Base-by-base conservation (phyloP, 2,329 filamentous ascomycete species). In the Rhexocercosporidium sp. region DNA sequence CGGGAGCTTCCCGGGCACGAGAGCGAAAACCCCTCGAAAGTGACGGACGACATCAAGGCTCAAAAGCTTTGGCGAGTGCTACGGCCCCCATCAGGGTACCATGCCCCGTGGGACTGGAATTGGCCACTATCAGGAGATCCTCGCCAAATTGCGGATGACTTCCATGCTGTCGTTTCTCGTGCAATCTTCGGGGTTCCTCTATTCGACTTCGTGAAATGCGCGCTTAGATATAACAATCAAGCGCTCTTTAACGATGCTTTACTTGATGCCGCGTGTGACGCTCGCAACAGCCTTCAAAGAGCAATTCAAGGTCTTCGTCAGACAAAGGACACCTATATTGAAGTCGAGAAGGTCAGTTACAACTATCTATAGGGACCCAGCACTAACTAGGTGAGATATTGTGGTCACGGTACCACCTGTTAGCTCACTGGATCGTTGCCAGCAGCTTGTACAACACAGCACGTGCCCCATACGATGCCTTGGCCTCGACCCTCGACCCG, bases 141-240 rank as follows among this genome's bases (percentile, higher is more conserved):
- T n/a, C n/a, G n/a, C n/a, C n/a, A n/a, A n/a, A n/a, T n/a, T n/a
- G n/a, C n/a, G n/a, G n/a, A n/a, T n/a, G n/a, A n/a, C n/a, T n/a
- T 4, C 18, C 22, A 71, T 65, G 56, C 37, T 16, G 51, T 59
- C 54, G 62, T 69, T 12, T 51, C 3, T 25, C 20, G 9, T 5
- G 47, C 20, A 16, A 25, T 25, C 20, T 27, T 51, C 18, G 4
- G 16, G 18, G 16, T 44, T 14, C 41, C 25, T n/a, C 20, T 51
- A 6, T 22, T 16, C 18, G 67, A 71, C 62, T 71, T 69, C 31
- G 60, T 71, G 27, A 66, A 69, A 18, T 68, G 22, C 46, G 65
- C 69, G 14, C 62, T 71, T 62, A 62, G 65, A 65, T 68, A 66
- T 59, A 63, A 22, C 18, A 27, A 4, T 22, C 5, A 51, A 22